Evolutionary conservation across 306 rosid genomes (phyloP), one percentile per base, ranked within the genome.

Genomic region (Comarum palustre): DNA sequence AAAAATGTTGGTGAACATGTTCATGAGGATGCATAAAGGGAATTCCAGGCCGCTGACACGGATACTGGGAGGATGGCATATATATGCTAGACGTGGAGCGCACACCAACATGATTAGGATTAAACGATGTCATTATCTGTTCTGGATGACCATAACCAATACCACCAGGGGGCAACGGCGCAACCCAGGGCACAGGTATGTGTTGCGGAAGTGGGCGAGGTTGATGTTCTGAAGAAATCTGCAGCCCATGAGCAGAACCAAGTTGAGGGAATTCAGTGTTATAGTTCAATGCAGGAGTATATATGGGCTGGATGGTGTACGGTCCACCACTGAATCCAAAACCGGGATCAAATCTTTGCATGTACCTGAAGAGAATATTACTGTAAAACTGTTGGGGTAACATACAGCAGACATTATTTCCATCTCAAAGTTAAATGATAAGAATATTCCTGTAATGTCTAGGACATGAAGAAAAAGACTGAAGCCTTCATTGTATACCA

Each of bases 341-440:
- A 46, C 98, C 97, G 57, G 98, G 97, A 82, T 91, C 98, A 62
- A 91, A 94, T 83, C 97, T 91, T 82, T 94, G 98, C 95, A 88
- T 67, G 75, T 94, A 94, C 92, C 98, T 94, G 86, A 66, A 48
- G 17, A 75, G 48, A 69, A 42, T 39, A 76, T 59, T 71, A 68
- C 38, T 50, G 72, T 22, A 25, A 11, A 8, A 41, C 22, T 22
- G 17, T 17, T 31, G 16, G 65, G 3, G 39, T 27, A 59, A 29
- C 14, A 59, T 2, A 14, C 11, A 25, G 65, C 58, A 68, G 39
- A 8, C 27, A 68, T 43, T 15, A 25, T 46, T 42, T 15, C 41
- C 19, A 27, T 29, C 25, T 32, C 27, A 16, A 46, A 46, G 22
- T 1, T 46, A 2, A 47, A 11, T 8, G 32, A 19, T 9, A 68